A percentile compares a stretch with the other conserved stretches of the same genome.
Conservation (phyloP, 1,139 yeast genomes). For the Scheffersomyces titani region DNA sequence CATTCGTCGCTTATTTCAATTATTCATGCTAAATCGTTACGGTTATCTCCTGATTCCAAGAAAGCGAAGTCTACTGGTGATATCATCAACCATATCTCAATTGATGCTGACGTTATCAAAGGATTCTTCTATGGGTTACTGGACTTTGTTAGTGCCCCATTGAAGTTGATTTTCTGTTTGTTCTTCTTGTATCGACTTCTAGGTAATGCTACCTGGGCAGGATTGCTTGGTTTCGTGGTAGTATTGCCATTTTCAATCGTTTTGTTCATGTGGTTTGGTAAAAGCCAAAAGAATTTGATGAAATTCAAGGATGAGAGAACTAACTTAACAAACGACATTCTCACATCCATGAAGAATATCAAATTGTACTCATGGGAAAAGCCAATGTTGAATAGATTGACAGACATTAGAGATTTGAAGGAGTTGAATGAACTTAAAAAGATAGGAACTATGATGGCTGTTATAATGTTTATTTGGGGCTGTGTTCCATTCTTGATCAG, state of each 20-base stretch:
- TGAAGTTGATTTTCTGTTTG: conserved; percentile 20
- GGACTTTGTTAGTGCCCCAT: conserved; percentile 22
- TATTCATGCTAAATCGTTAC: conserved; percentile 26
- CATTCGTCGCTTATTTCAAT: conserved; percentile 19
- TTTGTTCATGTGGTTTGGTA: conserved; percentile 4
- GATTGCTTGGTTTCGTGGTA: conserved; percentile 19
- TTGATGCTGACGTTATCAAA: conserved; percentile 21
- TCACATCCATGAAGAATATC: conserved; percentile 27
- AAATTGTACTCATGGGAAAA: conserved; percentile 22
- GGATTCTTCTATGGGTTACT: conserved; percentile 18
- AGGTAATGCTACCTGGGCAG: conserved; percentile 28
- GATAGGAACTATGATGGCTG: conserved; percentile 21
- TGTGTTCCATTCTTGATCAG: conserved; percentile 25
- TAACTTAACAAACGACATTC: conserved; percentile 26
- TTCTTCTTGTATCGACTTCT: conserved; percentile 22
- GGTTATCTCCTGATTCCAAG: conserved; percentile 26
- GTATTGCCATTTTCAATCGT: conserved; percentile 11
- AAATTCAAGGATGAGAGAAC: conserved; percentile 27
- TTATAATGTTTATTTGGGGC: conserved; percentile 21
- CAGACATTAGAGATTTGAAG: conserved; percentile 20
- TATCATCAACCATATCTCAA: conserved; percentile 27
- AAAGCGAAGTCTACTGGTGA: conserved; percentile 30
- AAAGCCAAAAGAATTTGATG: conserved; percentile 18
- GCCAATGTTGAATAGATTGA: conserved; percentile 22
- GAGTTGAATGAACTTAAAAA: conserved; percentile 17